Conservation (phyloP, 352 stramenopile species). For the Globisporangium mamillatum region DNA sequence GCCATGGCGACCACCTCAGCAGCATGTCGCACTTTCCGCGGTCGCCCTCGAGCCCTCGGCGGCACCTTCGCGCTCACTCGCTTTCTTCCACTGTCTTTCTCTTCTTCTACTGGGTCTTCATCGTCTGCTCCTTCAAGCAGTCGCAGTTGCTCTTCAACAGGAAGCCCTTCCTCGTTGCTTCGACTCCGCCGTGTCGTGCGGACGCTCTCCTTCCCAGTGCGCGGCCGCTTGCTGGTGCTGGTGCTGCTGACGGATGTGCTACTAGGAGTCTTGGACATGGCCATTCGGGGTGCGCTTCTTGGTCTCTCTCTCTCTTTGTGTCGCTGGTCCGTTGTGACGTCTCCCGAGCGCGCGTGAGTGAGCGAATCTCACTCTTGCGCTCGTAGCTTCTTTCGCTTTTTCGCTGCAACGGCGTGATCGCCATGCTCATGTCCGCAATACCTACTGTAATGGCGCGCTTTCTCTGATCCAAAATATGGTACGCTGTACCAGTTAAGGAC, state of each 20-base stretch:
- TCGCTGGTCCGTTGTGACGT: not conserved
- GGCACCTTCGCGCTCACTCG: not conserved
- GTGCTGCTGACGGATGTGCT: not conserved
- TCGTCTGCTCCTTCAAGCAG: not conserved
- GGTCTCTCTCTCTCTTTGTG: not conserved
- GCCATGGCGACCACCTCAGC: not conserved
- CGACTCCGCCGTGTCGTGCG: not conserved
- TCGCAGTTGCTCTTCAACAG: not conserved
- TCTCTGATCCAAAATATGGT: not conserved
- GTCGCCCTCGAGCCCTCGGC: not conserved
- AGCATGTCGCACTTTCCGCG: not conserved
- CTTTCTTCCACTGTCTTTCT: not conserved
- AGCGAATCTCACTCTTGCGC: not conserved
- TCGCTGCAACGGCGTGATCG: conserved; percentile 6
- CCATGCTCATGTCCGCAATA: not conserved
- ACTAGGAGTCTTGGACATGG: not conserved
- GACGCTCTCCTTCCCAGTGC: not conserved
- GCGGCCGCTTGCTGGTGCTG: not conserved
- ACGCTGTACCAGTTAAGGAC: not conserved
- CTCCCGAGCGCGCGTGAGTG: too few species aligned
- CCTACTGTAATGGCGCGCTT: not conserved
- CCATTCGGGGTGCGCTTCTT: not conserved
- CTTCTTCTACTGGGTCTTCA: conserved; percentile 1
- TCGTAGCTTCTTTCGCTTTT: not conserved
- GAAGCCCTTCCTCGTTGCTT: conserved; percentile 1